Evolutionary conservation across 2,329 filamentous ascomycete genomes (phyloP), one percentile per base, ranked within the genome.

Genomic region (Parastagonospora nodorum): DNA sequence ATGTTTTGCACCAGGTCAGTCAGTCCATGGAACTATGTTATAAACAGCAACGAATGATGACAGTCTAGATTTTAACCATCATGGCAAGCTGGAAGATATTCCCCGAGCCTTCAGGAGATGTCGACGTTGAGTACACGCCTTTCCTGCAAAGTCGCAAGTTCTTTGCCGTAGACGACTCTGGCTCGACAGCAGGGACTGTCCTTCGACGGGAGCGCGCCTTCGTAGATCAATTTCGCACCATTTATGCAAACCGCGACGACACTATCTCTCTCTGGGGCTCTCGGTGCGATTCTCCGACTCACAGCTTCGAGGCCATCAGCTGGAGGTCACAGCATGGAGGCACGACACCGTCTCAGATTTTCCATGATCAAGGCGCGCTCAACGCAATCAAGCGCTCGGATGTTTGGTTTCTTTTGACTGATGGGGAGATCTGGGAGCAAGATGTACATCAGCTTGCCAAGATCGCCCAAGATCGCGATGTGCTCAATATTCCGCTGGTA

Each of bases 91-190:
- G 60, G 60, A 61, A 63, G 30, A 51, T 55, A 31, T 24, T 50
- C 11, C 51, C 53, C 19, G 54, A 53, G 6, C 32, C 9, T 6
- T 16, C 33, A 5, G 49, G 54, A 27, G 35, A 50, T 6, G 28
- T n/a, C 15, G 33, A 39, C 2, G 35, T 57, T 19, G 49, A 63
- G 46, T 48, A 55, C 24, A 54, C 50, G 2, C 16, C 53, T 8
- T 57, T 61, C 16, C 30, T 58, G 1, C 37, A 48, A 15, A 51
- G 61, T 14, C 60, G 60, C 36, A 67, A 67, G 39, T 69, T 67
- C 52, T 71, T 70, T 42, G 70, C 70, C 16, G 64, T 70, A 16
- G 69, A 72, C 44, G 64, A 69, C 11, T 72, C 66, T 2, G 67
- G 67, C 1, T 70, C 67, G 8, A 69, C 66, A 8, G 37, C 41